A percentile compares a stretch with the other conserved stretches of the same genome.
Conservation (phyloP, 352 stramenopile genomes). For the Phytophthora capsici region DNA sequence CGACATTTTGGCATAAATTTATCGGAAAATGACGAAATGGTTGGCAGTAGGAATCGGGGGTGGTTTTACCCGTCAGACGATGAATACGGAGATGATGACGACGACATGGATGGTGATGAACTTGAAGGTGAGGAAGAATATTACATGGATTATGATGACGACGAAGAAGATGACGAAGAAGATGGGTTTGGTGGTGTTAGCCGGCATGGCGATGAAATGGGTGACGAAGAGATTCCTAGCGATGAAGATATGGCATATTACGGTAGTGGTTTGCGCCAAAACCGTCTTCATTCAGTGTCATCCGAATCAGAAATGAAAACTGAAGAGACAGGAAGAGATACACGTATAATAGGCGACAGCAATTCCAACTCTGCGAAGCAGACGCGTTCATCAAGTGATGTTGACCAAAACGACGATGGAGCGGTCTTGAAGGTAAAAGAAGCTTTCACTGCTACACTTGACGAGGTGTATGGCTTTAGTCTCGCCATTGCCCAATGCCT, state of each 20-base stretch:
- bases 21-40: slow-evolving; percentile 51
- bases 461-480: slow-evolving; percentile 61
- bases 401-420: slow-evolving; percentile 17
- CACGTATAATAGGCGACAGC: background rate
- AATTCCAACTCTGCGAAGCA: background rate
- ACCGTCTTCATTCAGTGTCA: slow-evolving; percentile 35
- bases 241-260: slow-evolving; percentile 38
- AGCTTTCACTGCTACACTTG: slow-evolving; percentile 33
- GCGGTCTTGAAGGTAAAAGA: slow-evolving; percentile 16
- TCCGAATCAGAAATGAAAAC: slow-evolving; percentile 48
- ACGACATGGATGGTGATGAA: slow-evolving; percentile 63
- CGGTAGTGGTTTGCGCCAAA: slow-evolving; percentile 31
- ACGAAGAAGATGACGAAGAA: slow-evolving; percentile 53
- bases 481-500: slow-evolving; percentile 52
- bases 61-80: slow-evolving; percentile 63
- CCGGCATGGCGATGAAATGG: slow-evolving; percentile 24
- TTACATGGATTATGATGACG: slow-evolving; percentile 68
- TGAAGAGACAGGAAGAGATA: slow-evolving; percentile 3
- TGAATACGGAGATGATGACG: slow-evolving; percentile 52
- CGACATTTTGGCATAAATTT: slow-evolving; percentile 55
- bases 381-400: slow-evolving; percentile 11
- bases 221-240: slow-evolving; percentile 45
- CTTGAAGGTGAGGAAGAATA: slow-evolving; percentile 60
- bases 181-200: slow-evolving; percentile 27
- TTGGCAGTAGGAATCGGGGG: slow-evolving; percentile 19